Conservation (phyloP, 345 rosid species). For the Lepidium didymum region DNA sequence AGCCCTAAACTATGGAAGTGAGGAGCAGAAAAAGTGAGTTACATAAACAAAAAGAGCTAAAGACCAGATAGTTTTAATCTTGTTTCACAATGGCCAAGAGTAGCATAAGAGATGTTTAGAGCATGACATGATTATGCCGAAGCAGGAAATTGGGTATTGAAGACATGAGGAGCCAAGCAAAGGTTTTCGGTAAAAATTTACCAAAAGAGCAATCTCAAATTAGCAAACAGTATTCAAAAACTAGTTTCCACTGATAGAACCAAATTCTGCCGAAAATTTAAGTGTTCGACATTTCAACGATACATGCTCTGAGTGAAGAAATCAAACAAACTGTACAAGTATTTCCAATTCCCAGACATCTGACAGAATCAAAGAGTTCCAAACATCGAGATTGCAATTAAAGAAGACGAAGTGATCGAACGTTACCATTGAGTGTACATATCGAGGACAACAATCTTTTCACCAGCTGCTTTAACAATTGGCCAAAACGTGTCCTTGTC, state of each 20-base stretch:
- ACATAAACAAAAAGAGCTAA: background rate
- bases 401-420: background rate
- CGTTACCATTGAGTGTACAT: slow-evolving; percentile 93
- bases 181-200: background rate
- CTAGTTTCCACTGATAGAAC: background rate
- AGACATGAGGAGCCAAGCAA: background rate
- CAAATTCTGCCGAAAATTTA: background rate
- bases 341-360: background rate
- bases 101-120: background rate
- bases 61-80: background rate
- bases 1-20: background rate
- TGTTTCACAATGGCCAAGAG: background rate
- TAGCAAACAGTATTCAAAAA: background rate
- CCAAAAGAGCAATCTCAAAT: background rate
- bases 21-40: background rate
- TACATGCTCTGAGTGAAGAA: background rate
- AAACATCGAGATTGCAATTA: background rate
- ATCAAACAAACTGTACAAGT: background rate
- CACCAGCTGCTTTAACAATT: slow-evolving; percentile 72
- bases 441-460: slow-evolving; percentile 79
- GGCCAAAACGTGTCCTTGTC: slow-evolving; percentile 92
- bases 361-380: background rate
- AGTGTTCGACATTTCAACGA: background rate
- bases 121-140: background rate
- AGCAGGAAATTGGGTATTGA: background rate